These are phyloP conservation scores for Microbotryomycetes sp. DNA, from an alignment of 1,284 basidiomycete species.

Conservation along the genomic window DNA sequence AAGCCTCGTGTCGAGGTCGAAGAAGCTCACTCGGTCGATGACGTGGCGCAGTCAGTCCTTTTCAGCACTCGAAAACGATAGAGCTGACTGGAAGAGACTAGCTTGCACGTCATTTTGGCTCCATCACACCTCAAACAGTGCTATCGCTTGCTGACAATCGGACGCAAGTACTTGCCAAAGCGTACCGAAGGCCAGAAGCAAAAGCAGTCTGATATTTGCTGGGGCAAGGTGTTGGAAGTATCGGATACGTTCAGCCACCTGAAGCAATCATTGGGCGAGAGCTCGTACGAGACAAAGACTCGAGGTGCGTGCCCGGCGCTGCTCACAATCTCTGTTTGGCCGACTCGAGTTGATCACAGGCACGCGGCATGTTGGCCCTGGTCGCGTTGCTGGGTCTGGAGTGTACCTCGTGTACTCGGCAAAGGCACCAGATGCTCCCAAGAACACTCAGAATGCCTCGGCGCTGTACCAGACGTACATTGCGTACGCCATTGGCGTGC, in stretches of 20 bases:
- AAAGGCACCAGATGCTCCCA: constrained; percentile 46
- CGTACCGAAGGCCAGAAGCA: constrained; percentile 33
- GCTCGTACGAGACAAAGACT: constrained; percentile 59
- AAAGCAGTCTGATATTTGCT: constrained; percentile 42
- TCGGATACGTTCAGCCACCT: constrained; percentile 51
- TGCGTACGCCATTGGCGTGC: constrained; percentile 55
- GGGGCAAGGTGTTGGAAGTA: constrained; percentile 51
- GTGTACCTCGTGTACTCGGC: constrained; percentile 57
- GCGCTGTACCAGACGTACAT: constrained; percentile 47
- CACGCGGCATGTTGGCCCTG: constrained; percentile 50
- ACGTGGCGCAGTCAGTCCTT: constrained; percentile 49
- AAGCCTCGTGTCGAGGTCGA: constrained; percentile 55
- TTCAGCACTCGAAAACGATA: too few species aligned
- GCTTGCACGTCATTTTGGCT: constrained; percentile 54
- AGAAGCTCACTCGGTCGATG: constrained; percentile 52
- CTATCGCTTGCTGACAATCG: constrained; percentile 53
- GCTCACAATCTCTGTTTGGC: background rate
- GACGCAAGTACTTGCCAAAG: constrained; percentile 58
- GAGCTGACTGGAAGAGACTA: background rate
- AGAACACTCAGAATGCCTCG: constrained; percentile 34
- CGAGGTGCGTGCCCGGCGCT: constrained; percentile 42
- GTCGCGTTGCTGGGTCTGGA: constrained; percentile 54
- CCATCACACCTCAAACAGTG: constrained; percentile 48
- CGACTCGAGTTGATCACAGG: constrained; percentile 10
- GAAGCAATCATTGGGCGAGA: constrained; percentile 50